A percentile compares a stretch with the other conserved stretches of the same genome.
Evolutionary conservation across 495 filamentous ascomycete genomes (phyloP).

Genomic region (Podospora didyma): DNA sequence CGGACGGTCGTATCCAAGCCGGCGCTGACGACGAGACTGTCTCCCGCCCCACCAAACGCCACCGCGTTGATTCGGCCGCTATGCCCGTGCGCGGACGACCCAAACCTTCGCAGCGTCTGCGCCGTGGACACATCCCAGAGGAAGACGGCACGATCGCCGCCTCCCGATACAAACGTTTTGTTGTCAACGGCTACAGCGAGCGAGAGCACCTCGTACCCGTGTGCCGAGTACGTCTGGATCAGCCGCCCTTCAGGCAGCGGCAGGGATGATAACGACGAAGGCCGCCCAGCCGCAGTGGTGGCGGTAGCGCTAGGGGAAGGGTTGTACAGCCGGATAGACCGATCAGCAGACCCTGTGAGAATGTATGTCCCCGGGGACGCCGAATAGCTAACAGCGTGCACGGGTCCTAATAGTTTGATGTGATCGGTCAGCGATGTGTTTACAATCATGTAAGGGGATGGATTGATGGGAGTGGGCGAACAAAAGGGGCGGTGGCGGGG

Average conservation of each 20-base stretch:
- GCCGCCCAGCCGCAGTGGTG: slow-evolving; percentile 17
- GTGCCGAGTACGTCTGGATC: slow-evolving; percentile 82
- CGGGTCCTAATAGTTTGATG: slow-evolving; percentile 49
- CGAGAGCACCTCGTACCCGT: slow-evolving; percentile 86
- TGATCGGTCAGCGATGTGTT: slow-evolving; percentile 11
- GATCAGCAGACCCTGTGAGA: slow-evolving; percentile 83
- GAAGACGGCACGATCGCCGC: slow-evolving; percentile 86
- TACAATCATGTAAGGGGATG: neutral
- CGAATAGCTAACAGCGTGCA: slow-evolving; percentile 71
- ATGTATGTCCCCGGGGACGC: slow-evolving; percentile 67
- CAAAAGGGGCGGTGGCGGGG: neutral
- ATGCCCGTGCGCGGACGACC: slow-evolving; percentile 53
- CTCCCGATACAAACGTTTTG: slow-evolving; percentile 71
- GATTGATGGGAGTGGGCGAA: neutral
- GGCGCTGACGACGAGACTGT: slow-evolving; percentile 66
- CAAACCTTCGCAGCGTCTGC: slow-evolving; percentile 68
- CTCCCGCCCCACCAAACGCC: slow-evolving; percentile 68
- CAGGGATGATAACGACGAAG: neutral
- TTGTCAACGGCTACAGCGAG: slow-evolving; percentile 73
- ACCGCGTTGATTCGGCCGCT: slow-evolving; percentile 70
- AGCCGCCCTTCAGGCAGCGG: slow-evolving; percentile 42
- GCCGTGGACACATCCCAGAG: slow-evolving; percentile 89
- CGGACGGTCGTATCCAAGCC: slow-evolving; percentile 79
- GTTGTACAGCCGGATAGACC: slow-evolving; percentile 78
- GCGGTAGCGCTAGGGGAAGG: slow-evolving; percentile 43